Conservation (phyloP, 192 early-diverging fungal species). For the Phlyctochytrium arcticum region DNA sequence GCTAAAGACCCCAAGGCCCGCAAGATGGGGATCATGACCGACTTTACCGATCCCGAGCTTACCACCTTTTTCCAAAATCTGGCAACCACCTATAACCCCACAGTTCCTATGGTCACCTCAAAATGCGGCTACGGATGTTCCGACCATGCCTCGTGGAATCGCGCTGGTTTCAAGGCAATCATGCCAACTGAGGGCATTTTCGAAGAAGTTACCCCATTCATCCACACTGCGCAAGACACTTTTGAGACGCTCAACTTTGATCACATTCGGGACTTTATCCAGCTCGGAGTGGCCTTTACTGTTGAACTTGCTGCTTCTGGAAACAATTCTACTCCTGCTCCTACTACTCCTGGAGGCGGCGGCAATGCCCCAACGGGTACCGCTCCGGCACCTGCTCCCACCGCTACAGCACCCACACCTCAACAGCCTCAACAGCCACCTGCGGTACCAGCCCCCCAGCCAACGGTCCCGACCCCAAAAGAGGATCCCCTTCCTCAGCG, state of each 20-base stretch:
- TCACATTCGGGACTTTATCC: slow-evolving; percentile 74
- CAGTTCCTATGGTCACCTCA: slow-evolving; percentile 56
- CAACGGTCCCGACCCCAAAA: no score
- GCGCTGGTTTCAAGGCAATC: slow-evolving; percentile 75
- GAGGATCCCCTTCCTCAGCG: no score
- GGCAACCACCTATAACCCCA: slow-evolving; percentile 55
- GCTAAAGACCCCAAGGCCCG: slow-evolving; percentile 38
- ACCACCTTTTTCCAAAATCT: slow-evolving; percentile 43
- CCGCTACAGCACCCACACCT: background rate
- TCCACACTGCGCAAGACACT: slow-evolving; percentile 75
- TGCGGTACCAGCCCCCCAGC: no score
- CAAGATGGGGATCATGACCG: slow-evolving; percentile 68
- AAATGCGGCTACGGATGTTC: slow-evolving; percentile 80
- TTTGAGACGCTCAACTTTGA: slow-evolving; percentile 70
- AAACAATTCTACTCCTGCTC: no score
- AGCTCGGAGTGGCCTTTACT: slow-evolving; percentile 20
- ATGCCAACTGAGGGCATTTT: slow-evolving; percentile 50
- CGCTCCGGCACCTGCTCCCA: background rate
- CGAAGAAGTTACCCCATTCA: slow-evolving; percentile 47
- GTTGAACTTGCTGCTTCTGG: slow-evolving; percentile 23
- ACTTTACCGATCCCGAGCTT: slow-evolving; percentile 61
- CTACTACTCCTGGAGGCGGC: background rate
- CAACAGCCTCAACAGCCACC: background rate
- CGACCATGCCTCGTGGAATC: slow-evolving; percentile 86
- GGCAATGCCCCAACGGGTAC: background rate